A percentile compares a stretch with the other conserved stretches of the same genome.
Conservation (phyloP, 352 stramenopile genomes). For the Thraustochytrium sp. region DNA sequence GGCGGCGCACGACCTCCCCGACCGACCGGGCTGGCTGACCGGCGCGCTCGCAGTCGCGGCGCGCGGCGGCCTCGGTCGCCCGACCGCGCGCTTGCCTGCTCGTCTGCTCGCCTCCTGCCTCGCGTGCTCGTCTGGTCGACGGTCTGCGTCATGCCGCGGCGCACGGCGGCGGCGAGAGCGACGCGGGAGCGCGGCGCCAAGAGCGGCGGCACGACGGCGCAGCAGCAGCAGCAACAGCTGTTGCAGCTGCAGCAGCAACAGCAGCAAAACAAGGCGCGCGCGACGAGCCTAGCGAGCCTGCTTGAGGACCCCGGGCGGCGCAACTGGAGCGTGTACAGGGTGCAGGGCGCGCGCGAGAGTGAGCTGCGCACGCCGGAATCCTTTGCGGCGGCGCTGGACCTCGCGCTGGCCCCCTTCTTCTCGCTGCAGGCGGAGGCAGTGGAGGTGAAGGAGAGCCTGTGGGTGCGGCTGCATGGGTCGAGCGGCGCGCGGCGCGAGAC, state of each 20-base stretch:
- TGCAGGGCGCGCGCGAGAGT: not conserved
- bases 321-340: slow-evolving; percentile 5
- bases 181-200: not conserved
- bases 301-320: not conserved
- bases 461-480: not conserved
- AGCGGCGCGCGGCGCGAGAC: not conserved
- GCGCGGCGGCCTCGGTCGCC: not conserved
- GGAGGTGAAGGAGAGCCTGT: not conserved
- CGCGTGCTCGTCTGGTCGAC: not conserved
- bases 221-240: not conserved
- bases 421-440: not conserved
- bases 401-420: slow-evolving; percentile 9
- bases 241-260: not conserved
- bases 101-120: too few relatives aligned
- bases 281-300: not conserved
- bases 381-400: not conserved
- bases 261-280: not conserved
- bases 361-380: not conserved
- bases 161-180: not conserved
- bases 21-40: not conserved
- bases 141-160: not conserved
- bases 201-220: not conserved
- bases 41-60: not conserved
- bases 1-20: too few relatives aligned
- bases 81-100: too few relatives aligned